phyloP scores from a whole-genome alignment of 2,329 filamentous ascomycete genomes.

The Seiridium unicorne region DNA sequence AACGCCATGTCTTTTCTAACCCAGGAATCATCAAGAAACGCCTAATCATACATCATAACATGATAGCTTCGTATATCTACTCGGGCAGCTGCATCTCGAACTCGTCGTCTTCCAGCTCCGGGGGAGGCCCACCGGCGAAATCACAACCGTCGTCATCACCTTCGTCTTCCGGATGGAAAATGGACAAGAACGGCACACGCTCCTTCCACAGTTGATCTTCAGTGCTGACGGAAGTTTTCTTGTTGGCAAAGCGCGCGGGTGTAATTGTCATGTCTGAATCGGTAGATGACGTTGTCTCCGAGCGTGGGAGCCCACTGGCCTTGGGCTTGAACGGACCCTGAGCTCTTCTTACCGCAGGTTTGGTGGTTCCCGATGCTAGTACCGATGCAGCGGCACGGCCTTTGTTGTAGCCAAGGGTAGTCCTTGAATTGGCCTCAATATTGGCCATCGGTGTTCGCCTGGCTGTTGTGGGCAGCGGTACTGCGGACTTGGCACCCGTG shows the following conservation, averaged over 20 bases:
- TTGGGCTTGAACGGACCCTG: constrained; percentile 14
- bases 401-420: constrained; percentile 81
- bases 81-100: constrained; percentile 53
- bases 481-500: constrained; percentile 25
- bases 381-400: constrained; percentile 60
- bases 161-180: constrained; percentile 50
- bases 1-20: too few species aligned
- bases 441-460: constrained; percentile 54
- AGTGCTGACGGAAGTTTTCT: constrained; percentile 18
- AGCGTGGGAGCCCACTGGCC: constrained; percentile 23
- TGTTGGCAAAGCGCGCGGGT: constrained; percentile 39
- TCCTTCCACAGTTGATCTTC: constrained; percentile 34
- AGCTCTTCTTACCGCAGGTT: constrained; percentile 8
- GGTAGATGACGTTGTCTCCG: constrained; percentile 35
- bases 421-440: constrained; percentile 69
- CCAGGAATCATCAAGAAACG: not conserved
- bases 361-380: constrained; percentile 34
- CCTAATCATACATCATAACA: not conserved
- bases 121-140: constrained; percentile 25
- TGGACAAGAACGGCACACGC: constrained; percentile 54
- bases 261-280: constrained; percentile 45
- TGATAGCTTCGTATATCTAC: constrained; percentile 7
- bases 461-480: constrained; percentile 36
- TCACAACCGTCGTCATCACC: constrained; percentile 32
- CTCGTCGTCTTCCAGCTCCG: constrained; percentile 43